Base-by-base conservation (phyloP, 805 yeast genomes). In the Myxozyma monticola region DNA sequence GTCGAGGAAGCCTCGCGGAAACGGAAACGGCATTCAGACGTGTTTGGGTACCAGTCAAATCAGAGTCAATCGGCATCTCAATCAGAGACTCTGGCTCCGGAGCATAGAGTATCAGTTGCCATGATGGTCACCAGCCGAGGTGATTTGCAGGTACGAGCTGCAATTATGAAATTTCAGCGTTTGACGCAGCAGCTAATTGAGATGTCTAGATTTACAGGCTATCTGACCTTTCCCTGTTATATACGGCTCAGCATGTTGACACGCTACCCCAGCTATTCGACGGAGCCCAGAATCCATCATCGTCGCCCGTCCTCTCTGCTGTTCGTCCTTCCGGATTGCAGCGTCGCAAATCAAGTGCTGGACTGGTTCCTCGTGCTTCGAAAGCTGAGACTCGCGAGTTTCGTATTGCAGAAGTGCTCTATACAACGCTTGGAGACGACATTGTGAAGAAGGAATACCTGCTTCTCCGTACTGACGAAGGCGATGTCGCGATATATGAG, bases 381-480 rank as follows among this genome's bases (percentile, higher is more conserved):
- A 25, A 43, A 7, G 44, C 21, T 2, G 22, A 28, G 8, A 30
- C 22, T 4, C 36, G 33, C 10, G 44, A 45, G 6, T 45, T 37
- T 30, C 30, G 40, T 3, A 48, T 59, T 4, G 49, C 37, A 29
- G 62, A 85, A 65, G 74, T 84, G 0, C 76, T 84, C 65, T 68
- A 80, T 15, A 76, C 80, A 38, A 77, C 76, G 39, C 62, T 88
- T 26, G 96, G 96, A 4, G 86, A 84, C 60, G 64, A 68, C 7
- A 57, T 64, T 29, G 55, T 63, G 25, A 73, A 76, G 37, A 83
- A 81, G 41, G 89, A 85, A 59, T 81, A 81, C 64, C 65, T 89
- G 50, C 75, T 88, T 0, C 72, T 87, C 6, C 68, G 88, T 43
- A 88, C 95, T 0, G 79, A 82, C 63, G 93, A 95, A 45, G 95